phyloP scores from a whole-genome alignment of 108 stramenopile genomes.

The Stephanodiscus minutulus region DNA sequence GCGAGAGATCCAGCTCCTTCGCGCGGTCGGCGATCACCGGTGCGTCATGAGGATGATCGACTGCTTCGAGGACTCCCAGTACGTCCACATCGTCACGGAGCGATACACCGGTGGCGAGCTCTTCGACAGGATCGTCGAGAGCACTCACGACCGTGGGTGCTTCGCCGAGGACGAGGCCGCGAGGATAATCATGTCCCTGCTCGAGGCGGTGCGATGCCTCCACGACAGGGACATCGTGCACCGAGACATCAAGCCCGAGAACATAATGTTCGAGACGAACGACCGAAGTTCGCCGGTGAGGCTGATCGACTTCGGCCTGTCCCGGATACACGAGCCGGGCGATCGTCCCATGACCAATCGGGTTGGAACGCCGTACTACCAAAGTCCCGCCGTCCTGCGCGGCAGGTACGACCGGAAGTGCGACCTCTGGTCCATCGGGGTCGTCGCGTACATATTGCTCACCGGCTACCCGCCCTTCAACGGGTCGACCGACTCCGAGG shows the following conservation, averaged over 20 bases:
- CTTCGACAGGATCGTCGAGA: constrained; percentile 45
- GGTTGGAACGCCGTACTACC: constrained; percentile 64
- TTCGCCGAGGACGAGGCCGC: constrained; percentile 49
- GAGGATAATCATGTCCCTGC: constrained; percentile 46
- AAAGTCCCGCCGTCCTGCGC: constrained; percentile 59
- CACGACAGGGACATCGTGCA: constrained; percentile 63
- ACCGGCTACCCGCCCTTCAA: constrained; percentile 97
- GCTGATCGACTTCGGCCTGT: constrained; percentile 72
- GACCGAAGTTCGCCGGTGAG: constrained; percentile 19
- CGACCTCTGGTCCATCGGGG: constrained; percentile 94
- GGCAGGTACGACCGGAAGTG: constrained; percentile 56
- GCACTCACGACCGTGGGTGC: constrained; percentile 24
- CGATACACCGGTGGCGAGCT: constrained; percentile 72
- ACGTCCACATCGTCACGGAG: constrained; percentile 59
- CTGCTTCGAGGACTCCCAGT: constrained; percentile 39
- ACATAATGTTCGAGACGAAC: constrained; percentile 36
- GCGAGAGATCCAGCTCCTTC: constrained; percentile 26
- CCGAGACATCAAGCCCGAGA: constrained; percentile 80
- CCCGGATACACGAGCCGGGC: constrained; percentile 16
- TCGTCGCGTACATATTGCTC: constrained; percentile 89
- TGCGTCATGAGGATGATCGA: constrained; percentile 40
- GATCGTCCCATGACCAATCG: constrained; percentile 14
- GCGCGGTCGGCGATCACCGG: constrained; percentile 22
- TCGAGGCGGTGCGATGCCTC: constrained; percentile 54
- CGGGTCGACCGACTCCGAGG: constrained; percentile 35